Conservation (phyloP, 2,329 filamentous ascomycete genomes). For the Diplocarpon rosae region DNA sequence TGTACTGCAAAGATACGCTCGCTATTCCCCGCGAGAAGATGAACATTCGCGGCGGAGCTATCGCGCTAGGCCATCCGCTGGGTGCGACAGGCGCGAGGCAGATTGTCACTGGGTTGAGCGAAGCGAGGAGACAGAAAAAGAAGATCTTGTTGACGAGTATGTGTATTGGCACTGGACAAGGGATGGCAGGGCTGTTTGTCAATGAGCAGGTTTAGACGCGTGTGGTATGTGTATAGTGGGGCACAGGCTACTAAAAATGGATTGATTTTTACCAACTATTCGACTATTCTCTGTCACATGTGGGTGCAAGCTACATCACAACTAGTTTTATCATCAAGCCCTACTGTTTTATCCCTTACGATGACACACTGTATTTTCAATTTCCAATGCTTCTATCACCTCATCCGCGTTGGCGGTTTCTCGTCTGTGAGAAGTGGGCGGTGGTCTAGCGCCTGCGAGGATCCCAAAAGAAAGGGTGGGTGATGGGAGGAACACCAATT, state of each 20-base stretch:
- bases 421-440: too few species aligned
- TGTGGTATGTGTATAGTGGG: not conserved
- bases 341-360: too few species aligned
- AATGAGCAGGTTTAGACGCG: constrained; percentile 41
- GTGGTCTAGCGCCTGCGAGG: too few species aligned
- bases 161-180: constrained; percentile 65
- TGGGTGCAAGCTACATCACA: too few species aligned
- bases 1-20: constrained; percentile 74
- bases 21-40: constrained; percentile 64
- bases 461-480: too few species aligned
- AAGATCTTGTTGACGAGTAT: constrained; percentile 88
- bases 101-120: constrained; percentile 82
- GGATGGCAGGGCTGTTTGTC: constrained; percentile 56
- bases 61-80: constrained; percentile 74
- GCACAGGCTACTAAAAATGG: not conserved
- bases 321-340: too few species aligned
- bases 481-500: too few species aligned
- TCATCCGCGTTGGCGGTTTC: too few species aligned
- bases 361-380: too few species aligned
- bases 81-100: constrained; percentile 68
- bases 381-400: too few species aligned
- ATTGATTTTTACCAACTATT: too few species aligned
- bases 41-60: constrained; percentile 72
- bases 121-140: constrained; percentile 74
- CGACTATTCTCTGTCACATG: too few species aligned